Evolutionary conservation across 139 green algal genomes (phyloP), one percentile per base, ranked within the genome.

Genomic region (Coelastrella sp.): DNA sequence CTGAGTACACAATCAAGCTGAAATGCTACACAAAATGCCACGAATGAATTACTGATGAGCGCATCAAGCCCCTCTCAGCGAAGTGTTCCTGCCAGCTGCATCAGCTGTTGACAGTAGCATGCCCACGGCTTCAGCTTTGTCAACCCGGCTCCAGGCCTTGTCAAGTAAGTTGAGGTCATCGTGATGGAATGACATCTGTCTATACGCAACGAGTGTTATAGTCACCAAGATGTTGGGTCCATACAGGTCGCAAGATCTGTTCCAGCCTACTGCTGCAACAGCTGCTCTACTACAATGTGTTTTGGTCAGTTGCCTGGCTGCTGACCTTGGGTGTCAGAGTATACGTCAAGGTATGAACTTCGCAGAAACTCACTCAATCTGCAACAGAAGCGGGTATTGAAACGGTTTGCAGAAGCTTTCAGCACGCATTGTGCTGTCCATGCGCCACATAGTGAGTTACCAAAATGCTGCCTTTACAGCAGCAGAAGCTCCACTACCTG

Each of bases 221-320:
- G 10, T 19, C 61, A 14, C 58, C 74, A 20, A 5, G 14, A 78
- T 19, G 20, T 15, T 25, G 22, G 12, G 63, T 70, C 3, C 68
- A 76, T 83, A 49, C 91, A 95, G 93, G 89, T n/a, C 83, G 92
- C 0, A 85, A 83, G 25, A 93, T 95, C 66, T 91, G 63, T 8
- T 89, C 90, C 9, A 94, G 90, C 61, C 63, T 95, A 27, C 83
- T 94, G 56, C 90, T 95, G 12, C 93, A 95, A 78, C 93, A 95
- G 85, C 70, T 95, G 8, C 73, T 95, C 4, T 95, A 95, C 88
- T 95, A 93, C 85, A 85, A 93, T 5, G 7, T 92, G 0, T 93
- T 92, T 12, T 94, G 82, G 19, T 90, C 93, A 78, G 25, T 91
- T 11, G 91, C 63, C 4, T 95, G 93, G 93, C 66, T 94, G 8